Base-by-base conservation (phyloP, 495 filamentous ascomycete genomes). In the Arthonia radiata region DNA sequence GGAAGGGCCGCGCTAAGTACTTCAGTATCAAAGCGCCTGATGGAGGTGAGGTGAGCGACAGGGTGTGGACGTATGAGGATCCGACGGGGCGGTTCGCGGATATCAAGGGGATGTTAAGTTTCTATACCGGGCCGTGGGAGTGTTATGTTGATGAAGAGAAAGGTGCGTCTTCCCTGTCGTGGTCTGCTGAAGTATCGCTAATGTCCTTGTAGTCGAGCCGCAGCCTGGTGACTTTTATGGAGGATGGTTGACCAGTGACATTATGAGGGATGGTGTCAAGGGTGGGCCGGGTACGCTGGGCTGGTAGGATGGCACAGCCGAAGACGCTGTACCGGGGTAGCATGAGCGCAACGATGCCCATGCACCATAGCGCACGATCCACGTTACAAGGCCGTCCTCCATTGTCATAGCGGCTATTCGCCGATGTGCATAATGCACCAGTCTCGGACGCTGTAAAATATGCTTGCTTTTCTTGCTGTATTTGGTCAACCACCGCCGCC, bases 111-210 rank as follows among this genome's bases (percentile, higher is more conserved):
- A 57, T 55, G 31, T 36, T 67, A 17, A 48, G 44, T 27, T 57
- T 67, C 30, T 65, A 58, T 37, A 54, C 44, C 8, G 56, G 53
- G 4, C 61, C 61, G 9, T 65, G 61, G 61, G 54, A 62, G 22
- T 67, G 61, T 38, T 64, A 41, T 36, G 61, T 65, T 9, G 60
- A 67, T 45, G 61, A 59, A n/a, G 61, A 67, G 43, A 44, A 50
- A 26, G n/a, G n/a, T n/a, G n/a, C n/a, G n/a, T n/a, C n/a, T n/a
- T n/a, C n/a, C n/a, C n/a, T n/a, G n/a, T n/a, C n/a, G n/a, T n/a
- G n/a, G n/a, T n/a, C n/a, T n/a, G n/a, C n/a, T n/a, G n/a, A n/a
- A n/a, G n/a, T n/a, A n/a, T n/a, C n/a, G n/a, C n/a, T n/a, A n/a
- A n/a, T n/a, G n/a, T n/a, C n/a, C n/a, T n/a, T n/a, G n/a, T n/a